Conservation (phyloP, 768 basidiomycete species). For the Tulasnella sp. region DNA sequence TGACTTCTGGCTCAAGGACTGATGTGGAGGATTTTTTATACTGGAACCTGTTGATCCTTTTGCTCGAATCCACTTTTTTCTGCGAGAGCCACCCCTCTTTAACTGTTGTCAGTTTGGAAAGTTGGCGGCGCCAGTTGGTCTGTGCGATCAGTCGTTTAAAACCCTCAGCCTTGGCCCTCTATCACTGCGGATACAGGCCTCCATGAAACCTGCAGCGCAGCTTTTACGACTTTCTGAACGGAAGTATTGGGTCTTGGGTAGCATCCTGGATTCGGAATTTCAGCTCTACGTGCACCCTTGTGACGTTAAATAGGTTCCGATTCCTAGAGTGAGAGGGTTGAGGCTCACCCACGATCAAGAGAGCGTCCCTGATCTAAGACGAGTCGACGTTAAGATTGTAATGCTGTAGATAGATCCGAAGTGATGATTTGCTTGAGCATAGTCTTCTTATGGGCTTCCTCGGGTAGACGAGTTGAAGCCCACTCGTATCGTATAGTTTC, state of each 20-base stretch:
- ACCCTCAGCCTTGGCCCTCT: constrained; percentile 9
- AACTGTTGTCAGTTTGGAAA: not conserved
- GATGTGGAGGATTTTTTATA: not conserved
- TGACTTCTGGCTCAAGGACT: not conserved
- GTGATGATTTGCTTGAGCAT: constrained; percentile 66
- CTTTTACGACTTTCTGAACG: not conserved
- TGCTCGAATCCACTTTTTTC: not conserved
- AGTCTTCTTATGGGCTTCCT: constrained; percentile 47
- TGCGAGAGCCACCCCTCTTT: not conserved
- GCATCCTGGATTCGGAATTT: constrained; percentile 18
- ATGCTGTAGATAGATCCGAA: constrained; percentile 54
- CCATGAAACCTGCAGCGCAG: constrained; percentile 26
- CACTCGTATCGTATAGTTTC: not conserved
- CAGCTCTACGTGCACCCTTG: not conserved
- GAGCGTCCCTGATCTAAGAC: constrained; percentile 64
- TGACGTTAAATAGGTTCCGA: constrained; percentile 31
- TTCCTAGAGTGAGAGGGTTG: constrained; percentile 34
- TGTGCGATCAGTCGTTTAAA: not conserved
- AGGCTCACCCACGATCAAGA: constrained; percentile 62
- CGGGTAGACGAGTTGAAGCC: not conserved
- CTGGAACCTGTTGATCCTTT: not conserved
- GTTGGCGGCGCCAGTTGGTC: not conserved
- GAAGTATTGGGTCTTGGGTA: not conserved
- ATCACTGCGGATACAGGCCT: constrained; percentile 27
- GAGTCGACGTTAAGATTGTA: constrained; percentile 56